A percentile compares a stretch with the other conserved stretches of the same genome.
Conservation (phyloP, 345 rosid species). For the Eucalyptus tenuipes region DNA sequence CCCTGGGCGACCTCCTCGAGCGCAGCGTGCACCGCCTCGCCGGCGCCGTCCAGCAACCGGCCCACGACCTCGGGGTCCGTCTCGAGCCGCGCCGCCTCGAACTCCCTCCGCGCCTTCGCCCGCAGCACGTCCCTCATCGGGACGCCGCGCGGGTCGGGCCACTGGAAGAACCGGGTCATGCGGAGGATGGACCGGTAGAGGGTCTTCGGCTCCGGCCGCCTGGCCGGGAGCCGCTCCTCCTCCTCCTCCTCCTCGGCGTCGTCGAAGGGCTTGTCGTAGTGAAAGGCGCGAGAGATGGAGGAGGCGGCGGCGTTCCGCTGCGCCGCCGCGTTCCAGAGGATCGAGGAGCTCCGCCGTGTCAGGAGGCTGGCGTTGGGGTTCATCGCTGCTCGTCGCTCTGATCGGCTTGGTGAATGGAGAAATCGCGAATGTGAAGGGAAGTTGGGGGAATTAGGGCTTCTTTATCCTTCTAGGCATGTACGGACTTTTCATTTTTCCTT, state of each 20-base stretch:
- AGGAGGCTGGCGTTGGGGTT: constrained; percentile 16
- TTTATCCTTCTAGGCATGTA: background rate
- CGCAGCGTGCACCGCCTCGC: constrained; percentile 61
- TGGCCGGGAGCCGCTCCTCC: constrained; percentile 48
- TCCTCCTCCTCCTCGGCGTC: constrained; percentile 33
- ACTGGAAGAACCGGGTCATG: constrained; percentile 63
- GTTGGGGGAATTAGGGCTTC: background rate
- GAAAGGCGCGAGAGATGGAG: constrained; percentile 14
- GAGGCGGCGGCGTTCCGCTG: background rate
- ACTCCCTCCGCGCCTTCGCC: constrained; percentile 74
- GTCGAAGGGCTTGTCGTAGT: constrained; percentile 42
- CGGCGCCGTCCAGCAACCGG: constrained; percentile 62
- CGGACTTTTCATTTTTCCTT: background rate
- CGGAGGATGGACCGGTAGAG: constrained; percentile 78
- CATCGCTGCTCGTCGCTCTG: constrained; percentile 2
- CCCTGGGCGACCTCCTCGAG: constrained; percentile 68
- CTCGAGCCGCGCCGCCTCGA: constrained; percentile 75
- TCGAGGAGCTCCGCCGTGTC: constrained; percentile 21
- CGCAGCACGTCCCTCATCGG: constrained; percentile 71
- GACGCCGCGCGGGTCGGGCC: constrained; percentile 65
- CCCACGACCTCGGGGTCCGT: constrained; percentile 72
- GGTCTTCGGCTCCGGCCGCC: constrained; percentile 58
- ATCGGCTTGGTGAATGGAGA: background rate
- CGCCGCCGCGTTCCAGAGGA: background rate
- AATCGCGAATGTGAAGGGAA: background rate